Percentiles rank a stretch among this genome's conserved stretches.
phyloP scores from a whole-genome alignment of 768 basidiomycete genomes.

The Termitomyces sp. region DNA sequence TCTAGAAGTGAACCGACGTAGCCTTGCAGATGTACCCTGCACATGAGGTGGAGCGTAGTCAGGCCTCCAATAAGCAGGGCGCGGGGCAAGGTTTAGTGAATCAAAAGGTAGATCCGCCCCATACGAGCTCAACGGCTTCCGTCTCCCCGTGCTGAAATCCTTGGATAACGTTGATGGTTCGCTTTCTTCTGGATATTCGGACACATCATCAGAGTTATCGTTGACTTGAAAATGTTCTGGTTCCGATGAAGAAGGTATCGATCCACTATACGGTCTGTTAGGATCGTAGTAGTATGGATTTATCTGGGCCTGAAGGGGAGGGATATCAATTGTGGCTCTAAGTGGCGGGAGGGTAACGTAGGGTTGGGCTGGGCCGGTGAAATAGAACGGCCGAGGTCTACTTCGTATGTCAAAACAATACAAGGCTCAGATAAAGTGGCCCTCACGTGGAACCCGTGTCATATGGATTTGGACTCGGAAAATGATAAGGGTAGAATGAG shows the following conservation, averaged over 20 bases:
- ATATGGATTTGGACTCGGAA: neutral
- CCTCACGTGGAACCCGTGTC: slow-evolving; percentile 3
- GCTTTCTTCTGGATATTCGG: neutral
- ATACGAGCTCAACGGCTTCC: neutral
- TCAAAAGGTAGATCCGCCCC: slow-evolving; percentile 3
- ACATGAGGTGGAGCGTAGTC: slow-evolving; percentile 8
- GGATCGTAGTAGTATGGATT: neutral
- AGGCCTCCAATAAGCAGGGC: slow-evolving; percentile 11
- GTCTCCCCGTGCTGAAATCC: neutral
- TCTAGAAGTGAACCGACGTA: neutral
- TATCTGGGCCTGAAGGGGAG: neutral
- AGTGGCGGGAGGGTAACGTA: neutral
- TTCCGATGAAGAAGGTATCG: slow-evolving; percentile 5
- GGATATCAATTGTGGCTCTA: neutral
- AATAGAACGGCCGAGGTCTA: slow-evolving; percentile 2
- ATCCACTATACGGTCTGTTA: neutral
- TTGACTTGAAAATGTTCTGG: neutral
- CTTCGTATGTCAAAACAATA: neutral
- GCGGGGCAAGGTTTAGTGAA: slow-evolving; percentile 9
- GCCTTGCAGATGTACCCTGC: neutral
- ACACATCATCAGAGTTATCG: neutral
- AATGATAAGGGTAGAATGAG: neutral
- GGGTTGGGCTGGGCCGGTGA: neutral
- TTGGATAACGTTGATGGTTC: neutral
- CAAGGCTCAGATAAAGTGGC: neutral